phyloP scores from a whole-genome alignment of 495 filamentous ascomycete genomes.

The Podospora pseudoanserina region DNA sequence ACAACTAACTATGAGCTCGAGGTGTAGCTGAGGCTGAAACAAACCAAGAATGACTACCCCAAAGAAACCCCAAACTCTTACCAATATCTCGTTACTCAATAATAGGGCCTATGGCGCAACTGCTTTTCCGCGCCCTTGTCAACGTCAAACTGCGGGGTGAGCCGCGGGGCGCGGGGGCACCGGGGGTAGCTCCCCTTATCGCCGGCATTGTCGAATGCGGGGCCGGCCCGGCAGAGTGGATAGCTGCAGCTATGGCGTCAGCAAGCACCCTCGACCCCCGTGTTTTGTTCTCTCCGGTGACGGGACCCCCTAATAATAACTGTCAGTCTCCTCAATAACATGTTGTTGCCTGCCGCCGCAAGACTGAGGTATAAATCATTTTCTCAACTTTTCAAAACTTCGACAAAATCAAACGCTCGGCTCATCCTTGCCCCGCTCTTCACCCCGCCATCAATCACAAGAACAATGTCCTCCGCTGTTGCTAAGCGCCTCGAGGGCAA shows the following conservation, averaged over 20 bases:
- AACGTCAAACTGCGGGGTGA: not conserved
- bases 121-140: not conserved
- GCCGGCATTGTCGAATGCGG: constrained; percentile 1
- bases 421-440: not conserved
- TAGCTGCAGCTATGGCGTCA: not conserved
- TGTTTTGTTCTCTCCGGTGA: not conserved
- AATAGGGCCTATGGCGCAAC: not conserved
- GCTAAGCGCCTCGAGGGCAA: constrained; percentile 88
- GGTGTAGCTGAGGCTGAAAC: too few relatives aligned
- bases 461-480: constrained; percentile 62
- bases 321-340: not conserved
- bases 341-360: not conserved
- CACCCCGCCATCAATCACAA: constrained; percentile 10
- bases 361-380: not conserved
- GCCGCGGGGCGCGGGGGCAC: not conserved
- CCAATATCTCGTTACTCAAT: not conserved
- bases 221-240: constrained; percentile 3
- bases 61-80: not conserved
- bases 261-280: not conserved
- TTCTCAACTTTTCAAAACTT: not conserved
- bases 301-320: not conserved
- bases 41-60: not conserved
- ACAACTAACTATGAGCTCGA: too few relatives aligned
- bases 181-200: not conserved
- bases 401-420: not conserved